Evolutionary conservation across 192 early-diverging fungal genomes (phyloP).

Genomic region (Borealophlyctis nickersoniae): DNA sequence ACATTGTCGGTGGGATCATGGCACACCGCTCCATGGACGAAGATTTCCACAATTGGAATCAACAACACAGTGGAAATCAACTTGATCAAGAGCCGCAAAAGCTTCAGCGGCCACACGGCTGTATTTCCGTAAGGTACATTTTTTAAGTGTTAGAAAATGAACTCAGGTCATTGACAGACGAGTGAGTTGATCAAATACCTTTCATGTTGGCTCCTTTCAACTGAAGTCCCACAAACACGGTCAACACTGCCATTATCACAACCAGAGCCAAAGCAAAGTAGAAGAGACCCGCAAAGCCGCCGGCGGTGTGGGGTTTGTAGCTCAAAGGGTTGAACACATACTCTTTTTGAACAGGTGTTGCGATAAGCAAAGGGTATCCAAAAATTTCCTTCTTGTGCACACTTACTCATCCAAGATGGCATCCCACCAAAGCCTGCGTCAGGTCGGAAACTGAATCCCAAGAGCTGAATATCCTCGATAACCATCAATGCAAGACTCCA

Average conservation of each 20-base stretch:
- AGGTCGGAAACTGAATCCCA: background rate
- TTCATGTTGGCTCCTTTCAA: conserved; percentile 28
- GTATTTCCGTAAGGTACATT: background rate
- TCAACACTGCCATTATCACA: conserved; percentile 5
- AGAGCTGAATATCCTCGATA: background rate
- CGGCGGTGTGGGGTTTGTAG: background rate
- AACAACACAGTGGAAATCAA: conserved; percentile 21
- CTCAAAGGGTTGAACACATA: conserved; percentile 19
- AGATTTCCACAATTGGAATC: conserved; percentile 28
- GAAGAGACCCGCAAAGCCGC: conserved; percentile 4
- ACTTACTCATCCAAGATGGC: background rate
- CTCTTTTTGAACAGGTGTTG: no score
- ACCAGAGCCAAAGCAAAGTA: conserved; percentile 16
- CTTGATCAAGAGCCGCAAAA: conserved; percentile 13
- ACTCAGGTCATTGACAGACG: background rate
- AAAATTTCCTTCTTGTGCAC: no score
- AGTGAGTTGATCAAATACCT: conserved; percentile 3
- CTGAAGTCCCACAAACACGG: conserved; percentile 11
- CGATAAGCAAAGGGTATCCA: no score
- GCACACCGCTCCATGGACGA: conserved; percentile 12
- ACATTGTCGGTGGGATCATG: conserved; percentile 5
- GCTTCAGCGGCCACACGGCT: conserved; percentile 26
- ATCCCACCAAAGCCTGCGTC: conserved; percentile 4
- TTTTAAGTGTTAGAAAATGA: background rate
- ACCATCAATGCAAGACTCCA: background rate